These are phyloP conservation scores for Neurospora sp. DNA, from an alignment of 2,329 filamentous ascomycete genomes.

Conservation along the genomic window DNA sequence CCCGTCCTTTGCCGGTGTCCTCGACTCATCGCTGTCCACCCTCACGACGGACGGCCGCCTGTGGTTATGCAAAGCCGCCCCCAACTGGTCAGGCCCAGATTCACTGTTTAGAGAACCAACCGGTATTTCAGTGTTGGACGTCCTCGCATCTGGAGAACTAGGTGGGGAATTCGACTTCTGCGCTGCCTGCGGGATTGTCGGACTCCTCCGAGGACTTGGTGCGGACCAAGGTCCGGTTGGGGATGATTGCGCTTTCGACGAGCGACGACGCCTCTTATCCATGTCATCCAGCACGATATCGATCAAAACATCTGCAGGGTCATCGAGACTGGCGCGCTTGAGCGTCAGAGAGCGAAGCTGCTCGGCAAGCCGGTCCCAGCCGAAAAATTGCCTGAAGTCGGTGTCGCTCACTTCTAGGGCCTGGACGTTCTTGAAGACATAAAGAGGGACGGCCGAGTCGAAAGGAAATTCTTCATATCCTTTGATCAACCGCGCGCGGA, in stretches of 20 bases:
- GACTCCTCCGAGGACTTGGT: conserved; percentile 51
- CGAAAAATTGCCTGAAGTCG: conserved; percentile 94
- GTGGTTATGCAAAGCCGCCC: conserved; percentile 25
- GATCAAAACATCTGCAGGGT: conserved; percentile 80
- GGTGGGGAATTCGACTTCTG: conserved; percentile 61
- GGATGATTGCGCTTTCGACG: conserved; percentile 75
- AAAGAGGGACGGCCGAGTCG: conserved; percentile 91
- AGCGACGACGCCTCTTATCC: conserved; percentile 80
- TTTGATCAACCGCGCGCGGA: conserved; percentile 77
- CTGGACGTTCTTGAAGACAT: conserved; percentile 94
- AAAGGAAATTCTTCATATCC: conserved; percentile 98
- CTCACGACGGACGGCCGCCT: conserved; percentile 35
- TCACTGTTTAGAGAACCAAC: conserved; percentile 52
- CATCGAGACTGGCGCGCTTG: conserved; percentile 78
- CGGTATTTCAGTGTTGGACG: conserved; percentile 39
- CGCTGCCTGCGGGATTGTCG: conserved; percentile 54
- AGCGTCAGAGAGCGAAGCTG: conserved; percentile 83
- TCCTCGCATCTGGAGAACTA: conserved; percentile 45
- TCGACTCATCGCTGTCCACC: conserved; percentile 38
- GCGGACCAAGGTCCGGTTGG: conserved; percentile 62
- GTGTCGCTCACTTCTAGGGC: conserved; percentile 90
- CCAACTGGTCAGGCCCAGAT: conserved; percentile 33
- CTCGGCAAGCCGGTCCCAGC: conserved; percentile 90
- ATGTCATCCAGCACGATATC: conserved; percentile 95
- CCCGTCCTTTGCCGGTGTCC: conserved; percentile 32